Percentiles rank a stretch among this genome's conserved stretches.
Evolutionary conservation across 306 rosid genomes (phyloP).

Genomic region (Neltuma alba): DNA sequence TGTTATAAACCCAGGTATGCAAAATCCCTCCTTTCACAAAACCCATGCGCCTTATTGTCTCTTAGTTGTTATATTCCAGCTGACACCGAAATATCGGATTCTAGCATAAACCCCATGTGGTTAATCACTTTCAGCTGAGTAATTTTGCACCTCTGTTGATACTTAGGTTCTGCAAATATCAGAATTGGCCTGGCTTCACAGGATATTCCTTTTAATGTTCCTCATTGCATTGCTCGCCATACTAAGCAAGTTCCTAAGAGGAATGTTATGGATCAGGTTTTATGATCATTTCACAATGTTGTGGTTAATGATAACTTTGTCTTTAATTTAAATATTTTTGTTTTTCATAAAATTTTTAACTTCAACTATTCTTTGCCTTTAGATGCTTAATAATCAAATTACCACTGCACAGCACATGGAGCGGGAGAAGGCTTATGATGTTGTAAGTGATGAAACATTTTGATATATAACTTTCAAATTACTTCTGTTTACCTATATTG

Average conservation of each 20-base stretch:
- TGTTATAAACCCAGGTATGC: conserved; percentile 87
- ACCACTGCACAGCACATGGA: conserved; percentile 77
- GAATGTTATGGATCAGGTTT: conserved; percentile 90
- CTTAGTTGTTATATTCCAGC: conserved; percentile 3
- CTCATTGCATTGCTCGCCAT: conserved; percentile 88
- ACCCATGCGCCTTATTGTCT: conserved; percentile 13
- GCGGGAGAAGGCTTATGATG: conserved; percentile 87
- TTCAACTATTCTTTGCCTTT: conserved; percentile 33
- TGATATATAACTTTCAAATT: conserved; percentile 13
- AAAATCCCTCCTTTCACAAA: conserved; percentile 19
- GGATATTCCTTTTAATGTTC: conserved; percentile 72
- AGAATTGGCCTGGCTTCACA: conserved; percentile 93
- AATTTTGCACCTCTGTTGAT: conserved; percentile 30
- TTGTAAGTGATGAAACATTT: conserved; percentile 52
- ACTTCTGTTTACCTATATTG: conserved; percentile 12
- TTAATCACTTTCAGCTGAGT: conserved; percentile 4
- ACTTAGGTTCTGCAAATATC: conserved; percentile 78
- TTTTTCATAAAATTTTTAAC: not conserved
- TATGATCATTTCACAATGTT: conserved; percentile 8
- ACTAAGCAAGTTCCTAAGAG: conserved; percentile 67
- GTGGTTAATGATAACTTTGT: not conserved
- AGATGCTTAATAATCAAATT: conserved; percentile 80
- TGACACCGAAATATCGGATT: not conserved
- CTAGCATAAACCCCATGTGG: not conserved
- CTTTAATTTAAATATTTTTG: not conserved